These are phyloP conservation scores for Leishmania tropica DNA, from an alignment of 208 protist species.

Conservation along the genomic window DNA sequence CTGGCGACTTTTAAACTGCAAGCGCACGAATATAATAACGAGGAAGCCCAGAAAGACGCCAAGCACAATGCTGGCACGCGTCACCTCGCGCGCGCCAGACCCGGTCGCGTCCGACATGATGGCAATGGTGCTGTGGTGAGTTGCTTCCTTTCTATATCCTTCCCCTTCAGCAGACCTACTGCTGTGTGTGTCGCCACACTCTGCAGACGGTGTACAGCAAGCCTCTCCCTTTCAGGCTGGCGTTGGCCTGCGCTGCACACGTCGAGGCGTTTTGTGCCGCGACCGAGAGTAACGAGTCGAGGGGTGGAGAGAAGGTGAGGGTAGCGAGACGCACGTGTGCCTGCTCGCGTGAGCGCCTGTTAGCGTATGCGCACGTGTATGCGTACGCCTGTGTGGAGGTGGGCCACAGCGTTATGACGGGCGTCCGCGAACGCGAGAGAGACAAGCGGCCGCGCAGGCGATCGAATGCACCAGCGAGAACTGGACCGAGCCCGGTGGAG, in stretches of 20 bases:
- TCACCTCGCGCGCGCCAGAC: conserved; percentile 2
- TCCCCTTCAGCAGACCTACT: neutral
- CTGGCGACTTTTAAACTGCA: conserved; percentile 43
- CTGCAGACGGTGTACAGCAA: neutral
- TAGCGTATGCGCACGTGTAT: neutral
- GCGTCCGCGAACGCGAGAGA: neutral
- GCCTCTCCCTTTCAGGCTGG: neutral
- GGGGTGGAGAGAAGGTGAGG: neutral
- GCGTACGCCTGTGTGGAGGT: neutral
- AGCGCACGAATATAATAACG: conserved; percentile 19
- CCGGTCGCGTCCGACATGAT: conserved; percentile 5
- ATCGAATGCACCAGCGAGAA: no score
- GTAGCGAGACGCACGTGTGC: neutral
- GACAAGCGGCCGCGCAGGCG: neutral
- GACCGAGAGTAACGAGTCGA: neutral
- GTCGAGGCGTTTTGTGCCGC: neutral
- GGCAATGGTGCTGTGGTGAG: neutral
- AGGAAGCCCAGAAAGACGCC: conserved; percentile 29
- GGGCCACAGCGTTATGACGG: neutral
- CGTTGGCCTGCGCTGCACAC: neutral
- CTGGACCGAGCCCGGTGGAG: no score
- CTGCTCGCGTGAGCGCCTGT: no score
- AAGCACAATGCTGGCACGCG: conserved; percentile 20
- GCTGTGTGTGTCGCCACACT: neutral
- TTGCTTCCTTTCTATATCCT: neutral